phyloP scores from a whole-genome alignment of 2,329 filamentous ascomycete species.

The Mycosphaerella arachidis region DNA sequence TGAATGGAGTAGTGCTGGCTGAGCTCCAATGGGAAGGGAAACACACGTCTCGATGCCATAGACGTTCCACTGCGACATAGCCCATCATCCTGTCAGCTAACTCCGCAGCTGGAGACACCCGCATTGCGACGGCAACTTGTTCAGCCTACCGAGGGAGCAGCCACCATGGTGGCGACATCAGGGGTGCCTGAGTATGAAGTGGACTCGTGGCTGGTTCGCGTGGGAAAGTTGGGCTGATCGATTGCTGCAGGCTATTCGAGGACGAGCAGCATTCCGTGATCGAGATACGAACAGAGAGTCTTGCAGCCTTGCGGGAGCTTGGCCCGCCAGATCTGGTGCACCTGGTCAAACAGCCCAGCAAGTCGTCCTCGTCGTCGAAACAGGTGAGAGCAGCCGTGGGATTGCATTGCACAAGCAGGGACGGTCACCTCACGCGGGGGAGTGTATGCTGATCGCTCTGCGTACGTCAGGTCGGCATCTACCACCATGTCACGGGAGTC shows the following conservation, averaged over 20 bases:
- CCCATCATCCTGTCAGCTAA: neutral
- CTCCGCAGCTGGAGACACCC: neutral
- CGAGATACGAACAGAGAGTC: slow-evolving; percentile 84
- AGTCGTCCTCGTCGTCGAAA: slow-evolving; percentile 47
- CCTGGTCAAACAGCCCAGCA: slow-evolving; percentile 71
- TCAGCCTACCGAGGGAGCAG: neutral
- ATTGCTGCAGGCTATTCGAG: slow-evolving; percentile 75
- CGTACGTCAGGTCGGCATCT: slow-evolving; percentile 68
- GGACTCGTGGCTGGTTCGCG: slow-evolving; percentile 8
- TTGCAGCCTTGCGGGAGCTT: slow-evolving; percentile 81
- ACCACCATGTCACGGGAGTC: slow-evolving; percentile 95
- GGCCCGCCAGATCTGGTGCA: slow-evolving; percentile 95
- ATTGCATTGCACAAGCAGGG: neutral
- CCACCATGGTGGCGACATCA: slow-evolving; percentile 25
- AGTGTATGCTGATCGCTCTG: slow-evolving; percentile 10
- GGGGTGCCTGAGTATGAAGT: slow-evolving; percentile 32
- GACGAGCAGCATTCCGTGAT: slow-evolving; percentile 87
- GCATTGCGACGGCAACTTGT: neutral
- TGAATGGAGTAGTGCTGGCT: no score
- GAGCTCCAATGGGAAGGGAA: neutral
- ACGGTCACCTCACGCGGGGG: neutral
- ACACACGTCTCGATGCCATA: neutral
- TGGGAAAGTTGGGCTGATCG: slow-evolving; percentile 8
- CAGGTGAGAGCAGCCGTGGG: slow-evolving; percentile 42
- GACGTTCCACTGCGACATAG: neutral